Evolutionary conservation across 2,329 filamentous ascomycete genomes (phyloP).

Genomic region (Verruconis gallopava): DNA sequence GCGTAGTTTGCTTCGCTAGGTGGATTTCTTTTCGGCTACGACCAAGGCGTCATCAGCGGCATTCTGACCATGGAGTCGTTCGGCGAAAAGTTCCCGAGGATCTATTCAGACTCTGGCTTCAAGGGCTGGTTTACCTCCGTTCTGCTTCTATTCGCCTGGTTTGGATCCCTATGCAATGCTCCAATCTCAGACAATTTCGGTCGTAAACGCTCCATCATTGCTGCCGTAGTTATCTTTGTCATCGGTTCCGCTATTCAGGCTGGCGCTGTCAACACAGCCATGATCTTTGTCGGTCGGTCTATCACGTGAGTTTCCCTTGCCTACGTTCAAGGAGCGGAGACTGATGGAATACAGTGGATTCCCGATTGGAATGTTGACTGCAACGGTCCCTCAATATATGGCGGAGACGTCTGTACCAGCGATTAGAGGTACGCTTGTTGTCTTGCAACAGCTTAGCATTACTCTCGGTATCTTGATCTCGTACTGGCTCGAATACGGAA

Average conservation of each 20-base stretch:
- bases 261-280: conserved; percentile 23
- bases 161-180: conserved; percentile 36
- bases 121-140: conserved; percentile 40
- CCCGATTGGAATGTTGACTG: conserved; percentile 4
- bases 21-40: conserved; percentile 41
- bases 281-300: conserved; percentile 37
- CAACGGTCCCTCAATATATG: conserved; percentile 32
- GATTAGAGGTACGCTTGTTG: conserved; percentile 19
- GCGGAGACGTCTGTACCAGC: conserved; percentile 23
- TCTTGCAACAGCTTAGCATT: conserved; percentile 20
- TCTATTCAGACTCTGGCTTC: conserved; percentile 33
- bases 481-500: conserved; percentile 21
- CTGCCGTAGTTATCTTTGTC: conserved; percentile 27
- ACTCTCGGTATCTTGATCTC: conserved; percentile 21
- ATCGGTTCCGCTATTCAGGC: conserved; percentile 34
- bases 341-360: conserved; percentile 9
- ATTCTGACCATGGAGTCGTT: conserved; percentile 42
- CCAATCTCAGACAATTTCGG: conserved; percentile 38
- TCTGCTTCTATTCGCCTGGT: conserved; percentile 24
- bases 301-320: conserved; percentile 37
- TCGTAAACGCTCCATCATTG: conserved; percentile 41
- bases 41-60: conserved; percentile 42
- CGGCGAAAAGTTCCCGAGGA: conserved; percentile 35
- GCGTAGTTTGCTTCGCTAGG: conserved; percentile 22
- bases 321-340: conserved; percentile 25